A percentile compares a stretch with the other conserved stretches of the same genome.
phyloP scores from a whole-genome alignment of 176 grass and related monocot genomes.

The Leersia perrieri region DNA sequence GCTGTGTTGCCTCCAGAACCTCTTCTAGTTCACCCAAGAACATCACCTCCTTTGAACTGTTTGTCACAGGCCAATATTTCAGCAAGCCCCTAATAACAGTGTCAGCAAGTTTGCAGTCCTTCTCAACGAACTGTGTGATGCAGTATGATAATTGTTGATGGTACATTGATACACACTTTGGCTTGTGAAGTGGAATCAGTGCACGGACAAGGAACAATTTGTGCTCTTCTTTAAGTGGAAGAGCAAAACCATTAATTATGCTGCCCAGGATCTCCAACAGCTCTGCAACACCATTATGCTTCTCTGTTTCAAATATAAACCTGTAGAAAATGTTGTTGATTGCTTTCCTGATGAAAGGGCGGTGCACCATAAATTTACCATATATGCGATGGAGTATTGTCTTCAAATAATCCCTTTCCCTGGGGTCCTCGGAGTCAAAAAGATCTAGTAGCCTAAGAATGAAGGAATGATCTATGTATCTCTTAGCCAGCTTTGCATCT shows the following conservation, averaged over 20 bases:
- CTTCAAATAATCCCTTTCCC: slow-evolving; percentile 97
- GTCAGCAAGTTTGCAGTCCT: slow-evolving; percentile 95
- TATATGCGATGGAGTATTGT: slow-evolving; percentile 95
- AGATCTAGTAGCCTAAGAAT: slow-evolving; percentile 89
- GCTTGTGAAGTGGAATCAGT: slow-evolving; percentile 93
- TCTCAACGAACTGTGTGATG: slow-evolving; percentile 95
- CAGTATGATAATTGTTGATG: slow-evolving; percentile 94
- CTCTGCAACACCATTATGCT: slow-evolving; percentile 88
- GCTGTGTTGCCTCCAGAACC: slow-evolving; percentile 86
- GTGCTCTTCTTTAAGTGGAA: slow-evolving; percentile 96
- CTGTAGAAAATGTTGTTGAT: slow-evolving; percentile 99
- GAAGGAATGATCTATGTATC: slow-evolving; percentile 97
- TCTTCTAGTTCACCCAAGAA: slow-evolving; percentile 97
- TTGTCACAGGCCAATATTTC: slow-evolving; percentile 98
- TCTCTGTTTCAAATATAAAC: slow-evolving; percentile 96
- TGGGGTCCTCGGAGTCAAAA: slow-evolving; percentile 95
- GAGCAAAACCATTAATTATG: slow-evolving; percentile 96
- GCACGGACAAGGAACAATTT: slow-evolving; percentile 91
- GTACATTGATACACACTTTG: slow-evolving; percentile 84
- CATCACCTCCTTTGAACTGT: slow-evolving; percentile 99
- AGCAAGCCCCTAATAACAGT: slow-evolving; percentile 88
- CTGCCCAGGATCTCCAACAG: slow-evolving; percentile 91
- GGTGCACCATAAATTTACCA: slow-evolving; percentile 99
- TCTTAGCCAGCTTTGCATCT: slow-evolving; percentile 92
- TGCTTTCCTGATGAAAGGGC: slow-evolving; percentile 92